Percentiles rank a stretch among this genome's conserved stretches.
phyloP scores from a whole-genome alignment of 331 rosid species.

The Rosa hybrid region DNA sequence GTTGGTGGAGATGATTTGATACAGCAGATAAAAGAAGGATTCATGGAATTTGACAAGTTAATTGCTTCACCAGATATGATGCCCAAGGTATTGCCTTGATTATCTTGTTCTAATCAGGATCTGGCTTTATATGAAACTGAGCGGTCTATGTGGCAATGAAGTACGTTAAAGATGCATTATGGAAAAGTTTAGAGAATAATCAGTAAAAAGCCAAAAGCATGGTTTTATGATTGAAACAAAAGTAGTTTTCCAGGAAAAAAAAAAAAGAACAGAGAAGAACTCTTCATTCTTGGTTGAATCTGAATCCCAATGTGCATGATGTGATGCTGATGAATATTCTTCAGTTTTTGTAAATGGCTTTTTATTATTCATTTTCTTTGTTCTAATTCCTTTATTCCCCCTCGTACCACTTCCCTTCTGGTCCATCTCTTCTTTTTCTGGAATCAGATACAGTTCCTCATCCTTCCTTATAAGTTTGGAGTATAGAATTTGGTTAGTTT shows the following conservation, averaged over 20 bases:
- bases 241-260: background rate
- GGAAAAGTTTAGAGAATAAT: background rate
- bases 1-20: slow-evolving; percentile 99
- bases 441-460: background rate
- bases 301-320: background rate
- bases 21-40: slow-evolving; percentile 94
- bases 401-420: background rate
- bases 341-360: background rate
- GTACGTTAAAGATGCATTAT: background rate
- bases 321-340: background rate
- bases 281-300: background rate
- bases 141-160: background rate
- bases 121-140: background rate
- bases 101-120: slow-evolving; percentile 6
- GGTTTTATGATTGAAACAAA: background rate
- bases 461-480: background rate
- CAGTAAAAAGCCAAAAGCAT: background rate
- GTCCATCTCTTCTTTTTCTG: background rate
- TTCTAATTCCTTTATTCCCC: background rate
- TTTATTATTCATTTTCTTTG: background rate
- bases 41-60: slow-evolving; percentile 94
- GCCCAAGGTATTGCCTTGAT: slow-evolving; percentile 73
- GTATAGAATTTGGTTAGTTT: background rate
- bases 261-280: background rate
- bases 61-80: slow-evolving; percentile 99